Evolutionary conservation across 129 eudicot genomes (phyloP).

Genomic region (Chrysanthemum makinoi): DNA sequence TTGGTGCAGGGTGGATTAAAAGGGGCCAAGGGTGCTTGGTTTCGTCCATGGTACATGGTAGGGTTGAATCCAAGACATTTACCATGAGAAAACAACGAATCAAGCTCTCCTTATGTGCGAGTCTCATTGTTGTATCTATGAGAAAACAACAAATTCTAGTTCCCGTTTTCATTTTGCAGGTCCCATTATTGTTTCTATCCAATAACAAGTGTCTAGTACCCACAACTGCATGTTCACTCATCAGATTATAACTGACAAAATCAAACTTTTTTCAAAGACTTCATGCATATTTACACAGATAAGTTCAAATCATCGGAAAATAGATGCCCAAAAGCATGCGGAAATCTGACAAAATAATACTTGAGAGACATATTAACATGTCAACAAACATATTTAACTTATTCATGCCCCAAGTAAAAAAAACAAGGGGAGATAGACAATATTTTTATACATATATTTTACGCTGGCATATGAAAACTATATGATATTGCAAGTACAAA

Average conservation of each 20-base stretch:
- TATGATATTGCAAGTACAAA: conserved; percentile 10
- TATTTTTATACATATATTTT: conserved; percentile 16
- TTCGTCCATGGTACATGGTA: too few species aligned
- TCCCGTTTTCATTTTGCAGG: background rate
- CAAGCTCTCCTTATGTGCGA: background rate
- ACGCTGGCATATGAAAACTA: conserved; percentile 25
- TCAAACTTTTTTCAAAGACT: background rate
- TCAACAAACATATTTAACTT: conserved; percentile 22
- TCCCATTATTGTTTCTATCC: background rate
- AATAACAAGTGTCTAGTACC: background rate
- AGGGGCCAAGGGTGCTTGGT: too few species aligned
- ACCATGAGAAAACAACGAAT: background rate
- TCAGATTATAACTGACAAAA: too few species aligned
- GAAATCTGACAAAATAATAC: background rate
- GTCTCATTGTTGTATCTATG: background rate
- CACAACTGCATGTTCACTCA: too few species aligned
- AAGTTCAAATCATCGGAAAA: background rate
- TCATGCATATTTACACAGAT: background rate
- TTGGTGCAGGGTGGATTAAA: too few species aligned
- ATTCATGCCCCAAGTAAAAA: conserved; percentile 20
- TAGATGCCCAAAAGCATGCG: background rate
- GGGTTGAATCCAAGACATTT: too few species aligned
- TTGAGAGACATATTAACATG: background rate
- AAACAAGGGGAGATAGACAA: conserved; percentile 15
- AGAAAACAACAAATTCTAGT: background rate